phyloP scores from a whole-genome alignment of 495 filamentous ascomycete species.

The Aspergillus haitiensis region DNA sequence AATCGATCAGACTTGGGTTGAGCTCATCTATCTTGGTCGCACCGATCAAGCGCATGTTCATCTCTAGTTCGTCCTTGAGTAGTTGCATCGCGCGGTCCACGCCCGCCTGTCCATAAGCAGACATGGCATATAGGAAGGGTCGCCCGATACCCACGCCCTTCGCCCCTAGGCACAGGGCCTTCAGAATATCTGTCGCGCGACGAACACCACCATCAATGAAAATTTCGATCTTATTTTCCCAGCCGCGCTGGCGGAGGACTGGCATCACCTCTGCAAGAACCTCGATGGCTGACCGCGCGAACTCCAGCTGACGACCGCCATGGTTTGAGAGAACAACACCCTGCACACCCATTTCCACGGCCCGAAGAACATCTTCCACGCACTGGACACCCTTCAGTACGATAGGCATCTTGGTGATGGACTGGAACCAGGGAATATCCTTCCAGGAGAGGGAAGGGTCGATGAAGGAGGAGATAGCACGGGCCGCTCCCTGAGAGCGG shows the following conservation, averaged over 20 bases:
- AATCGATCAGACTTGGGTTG: constrained; percentile 76
- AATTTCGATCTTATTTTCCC: constrained; percentile 83
- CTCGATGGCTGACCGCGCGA: constrained; percentile 86
- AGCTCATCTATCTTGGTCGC: constrained; percentile 71
- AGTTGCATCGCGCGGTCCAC: constrained; percentile 92
- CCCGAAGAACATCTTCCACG: constrained; percentile 88
- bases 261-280: constrained; percentile 97
- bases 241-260: constrained; percentile 76
- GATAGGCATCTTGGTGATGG: constrained; percentile 94
- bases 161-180: constrained; percentile 90
- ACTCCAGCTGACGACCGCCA: constrained; percentile 95
- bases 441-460: constrained; percentile 88
- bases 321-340: constrained; percentile 97
- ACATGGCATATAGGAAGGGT: constrained; percentile 96
- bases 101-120: constrained; percentile 81
- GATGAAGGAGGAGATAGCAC: constrained; percentile 93
- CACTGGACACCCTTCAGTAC: constrained; percentile 95
- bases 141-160: constrained; percentile 92
- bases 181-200: constrained; percentile 91
- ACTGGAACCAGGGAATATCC: constrained; percentile 92
- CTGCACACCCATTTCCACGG: constrained; percentile 79
- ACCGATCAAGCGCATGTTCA: constrained; percentile 96
- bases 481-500: constrained; percentile 84
- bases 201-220: constrained; percentile 90
- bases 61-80: constrained; percentile 97